Evolutionary conservation across 805 yeast species (phyloP), one percentile per base, ranked within the genome.

Genomic region (Myxozyma lipomycoides): DNA sequence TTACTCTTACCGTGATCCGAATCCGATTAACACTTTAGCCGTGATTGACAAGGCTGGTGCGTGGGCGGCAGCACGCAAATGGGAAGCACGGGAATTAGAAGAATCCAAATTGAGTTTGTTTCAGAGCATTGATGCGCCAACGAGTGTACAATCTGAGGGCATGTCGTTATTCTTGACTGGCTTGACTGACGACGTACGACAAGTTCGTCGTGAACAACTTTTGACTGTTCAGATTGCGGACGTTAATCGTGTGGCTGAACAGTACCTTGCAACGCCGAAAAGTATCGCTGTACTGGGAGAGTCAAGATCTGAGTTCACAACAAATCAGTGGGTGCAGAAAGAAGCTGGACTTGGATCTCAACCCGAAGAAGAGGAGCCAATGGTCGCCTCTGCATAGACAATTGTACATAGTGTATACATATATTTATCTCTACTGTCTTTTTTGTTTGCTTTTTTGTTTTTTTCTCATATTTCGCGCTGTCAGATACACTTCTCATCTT

Each of bases 1-100:
- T 70, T 93, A 84, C 69, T 89, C 98, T 0, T 93, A 91, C 71
- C 78, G 98, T 60, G 98, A 93, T 67, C 98, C 98, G 17, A 83
- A 86, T 57, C 87, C 96, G 0, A 64, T 76, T 35, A 78, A 80
- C 56, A 84, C 96, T 1, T 66, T 86, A 9, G 68, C 72, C 2
- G 77, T 84, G 1, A 86, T 86, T 64, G 65, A 69, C 23, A 68
- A 73, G 3, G 73, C 82, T 2, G 82, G 81, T 1, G 64, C 69
- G 7, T 76, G 77, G 66, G 78, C 80, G 1, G 51, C 73, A 18
- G 67, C 70, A 3, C 67, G 70, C n/a, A 66, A 69, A 24, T 83
- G 88, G 85, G 72, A 75, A 10, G 75, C 73, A 0, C 69, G 71
- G 12, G 96, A 87, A 58, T 70, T 93, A 44, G 86, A 86, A 57